phyloP scores from a whole-genome alignment of 441 rosid genomes.

The Gossypium trilobum region DNA sequence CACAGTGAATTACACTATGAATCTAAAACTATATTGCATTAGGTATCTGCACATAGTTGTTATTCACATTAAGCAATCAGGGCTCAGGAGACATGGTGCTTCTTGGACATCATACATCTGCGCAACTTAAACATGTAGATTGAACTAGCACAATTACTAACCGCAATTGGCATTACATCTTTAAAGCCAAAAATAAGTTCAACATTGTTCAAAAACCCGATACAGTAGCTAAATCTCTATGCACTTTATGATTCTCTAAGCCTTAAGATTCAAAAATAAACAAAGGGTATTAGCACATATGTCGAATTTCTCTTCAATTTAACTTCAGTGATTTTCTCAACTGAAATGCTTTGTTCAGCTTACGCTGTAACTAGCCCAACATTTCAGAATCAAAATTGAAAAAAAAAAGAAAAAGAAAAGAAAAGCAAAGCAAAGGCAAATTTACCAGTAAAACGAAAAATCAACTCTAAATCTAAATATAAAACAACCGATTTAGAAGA shows the following conservation, averaged over 20 bases:
- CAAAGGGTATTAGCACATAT: background rate
- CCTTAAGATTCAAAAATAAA: background rate
- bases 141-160: background rate
- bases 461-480: background rate
- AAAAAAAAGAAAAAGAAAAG: background rate
- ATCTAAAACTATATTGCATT: background rate
- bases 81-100: background rate
- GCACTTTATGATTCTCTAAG: background rate
- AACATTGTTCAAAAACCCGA: background rate
- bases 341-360: background rate
- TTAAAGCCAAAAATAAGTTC: background rate
- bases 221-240: background rate
- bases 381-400: background rate
- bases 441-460: background rate
- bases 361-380: background rate
- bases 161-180: background rate
- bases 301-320: background rate
- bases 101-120: background rate
- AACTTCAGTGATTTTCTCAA: background rate
- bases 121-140: background rate
- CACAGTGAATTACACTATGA: background rate
- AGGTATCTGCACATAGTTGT: background rate
- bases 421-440: background rate
- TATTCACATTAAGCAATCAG: background rate
- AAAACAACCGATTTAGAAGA: constrained; percentile 13